Percentiles rank a stretch among this genome's conserved stretches.
phyloP scores from a whole-genome alignment of 805 yeast species.

The Teunomyces tritomae region DNA sequence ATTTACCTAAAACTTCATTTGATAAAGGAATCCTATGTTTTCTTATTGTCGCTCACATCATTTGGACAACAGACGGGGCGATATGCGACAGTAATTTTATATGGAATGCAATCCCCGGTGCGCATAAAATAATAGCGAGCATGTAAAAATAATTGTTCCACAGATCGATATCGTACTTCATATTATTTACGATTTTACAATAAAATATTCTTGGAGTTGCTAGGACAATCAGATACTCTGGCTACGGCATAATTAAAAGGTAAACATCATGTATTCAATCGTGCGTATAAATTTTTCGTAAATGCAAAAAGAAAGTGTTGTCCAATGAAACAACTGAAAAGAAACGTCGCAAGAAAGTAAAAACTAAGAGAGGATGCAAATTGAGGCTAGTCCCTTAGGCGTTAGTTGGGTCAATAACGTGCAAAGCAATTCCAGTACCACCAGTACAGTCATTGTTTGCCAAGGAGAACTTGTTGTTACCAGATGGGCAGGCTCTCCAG shows the following conservation, averaged over 20 bases:
- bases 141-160: no score
- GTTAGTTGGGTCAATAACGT: slow-evolving; percentile 12
- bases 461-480: slow-evolving; percentile 22
- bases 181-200: no score
- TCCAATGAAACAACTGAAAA: background rate
- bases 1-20: no score
- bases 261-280: background rate
- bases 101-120: no score
- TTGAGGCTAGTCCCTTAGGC: background rate
- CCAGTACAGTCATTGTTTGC: slow-evolving; percentile 26
- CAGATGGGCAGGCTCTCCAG: slow-evolving; percentile 41
- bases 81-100: no score
- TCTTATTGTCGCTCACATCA: no score
- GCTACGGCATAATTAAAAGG: background rate
- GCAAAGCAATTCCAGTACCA: slow-evolving; percentile 27
- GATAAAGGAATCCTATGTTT: no score
- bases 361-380: background rate
- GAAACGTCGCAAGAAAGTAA: background rate
- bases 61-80: no score
- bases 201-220: no score
- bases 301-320: background rate
- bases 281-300: background rate
- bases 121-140: no score
- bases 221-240: background rate
- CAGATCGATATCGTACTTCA: no score